Evolutionary conservation across 441 rosid genomes (phyloP).

Genomic region (Melastoma candidum): DNA sequence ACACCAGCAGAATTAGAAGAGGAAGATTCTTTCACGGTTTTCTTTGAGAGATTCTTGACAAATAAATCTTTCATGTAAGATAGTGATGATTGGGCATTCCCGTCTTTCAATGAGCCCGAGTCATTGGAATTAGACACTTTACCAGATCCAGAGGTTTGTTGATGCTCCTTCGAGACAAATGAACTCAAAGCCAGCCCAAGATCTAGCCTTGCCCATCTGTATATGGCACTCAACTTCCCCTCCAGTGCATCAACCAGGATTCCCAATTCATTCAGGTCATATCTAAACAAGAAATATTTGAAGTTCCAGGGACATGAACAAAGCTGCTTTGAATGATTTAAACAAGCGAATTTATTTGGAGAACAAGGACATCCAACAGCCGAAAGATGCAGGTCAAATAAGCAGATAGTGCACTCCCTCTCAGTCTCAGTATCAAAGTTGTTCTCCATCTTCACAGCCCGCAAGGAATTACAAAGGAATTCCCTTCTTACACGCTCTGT

Average conservation of each 20-base stretch:
- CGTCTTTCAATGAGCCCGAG: constrained; percentile 22
- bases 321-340: constrained; percentile 82
- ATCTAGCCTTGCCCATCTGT: constrained; percentile 95
- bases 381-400: constrained; percentile 95
- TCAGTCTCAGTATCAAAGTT: constrained; percentile 84
- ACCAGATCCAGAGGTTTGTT: constrained; percentile 18
- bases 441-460: constrained; percentile 76
- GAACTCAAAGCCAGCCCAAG: constrained; percentile 86
- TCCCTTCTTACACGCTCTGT: constrained; percentile 68
- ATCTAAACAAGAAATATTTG: constrained; percentile 82
- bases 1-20: constrained; percentile 18
- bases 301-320: constrained; percentile 65
- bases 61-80: constrained; percentile 27
- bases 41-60: constrained; percentile 26
- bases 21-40: constrained; percentile 23
- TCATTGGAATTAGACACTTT: constrained; percentile 32
- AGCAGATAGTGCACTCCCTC: constrained; percentile 85
- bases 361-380: constrained; percentile 95
- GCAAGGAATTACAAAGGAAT: constrained; percentile 48
- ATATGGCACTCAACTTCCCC: constrained; percentile 91
- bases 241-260: constrained; percentile 95
- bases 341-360: constrained; percentile 85
- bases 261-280: constrained; percentile 67
- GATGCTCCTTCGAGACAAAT: constrained; percentile 31
- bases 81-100: constrained; percentile 27